These are phyloP conservation scores for Bipolaris sorokiniana DNA, from an alignment of 2,329 filamentous ascomycete species.

Conservation along the genomic window DNA sequence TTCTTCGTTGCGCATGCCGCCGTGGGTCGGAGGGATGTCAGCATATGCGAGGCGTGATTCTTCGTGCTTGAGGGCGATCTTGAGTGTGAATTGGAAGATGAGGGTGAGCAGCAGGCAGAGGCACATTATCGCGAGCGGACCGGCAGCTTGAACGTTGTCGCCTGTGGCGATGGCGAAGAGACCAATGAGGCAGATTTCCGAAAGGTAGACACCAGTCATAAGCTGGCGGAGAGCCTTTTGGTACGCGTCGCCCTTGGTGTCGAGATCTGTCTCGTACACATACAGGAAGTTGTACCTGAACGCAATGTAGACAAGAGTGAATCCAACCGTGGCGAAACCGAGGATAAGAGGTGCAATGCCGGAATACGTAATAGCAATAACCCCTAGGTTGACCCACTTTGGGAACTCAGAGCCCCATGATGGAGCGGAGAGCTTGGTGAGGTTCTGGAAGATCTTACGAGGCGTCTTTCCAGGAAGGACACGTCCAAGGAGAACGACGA, in stretches of 20 bases:
- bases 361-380: slow-evolving; percentile 55
- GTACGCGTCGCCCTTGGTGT: slow-evolving; percentile 56
- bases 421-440: slow-evolving; percentile 52
- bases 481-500: slow-evolving; percentile 83
- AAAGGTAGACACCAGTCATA: slow-evolving; percentile 56
- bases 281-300: slow-evolving; percentile 59
- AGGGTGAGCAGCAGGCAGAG: slow-evolving; percentile 50
- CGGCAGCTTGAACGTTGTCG: slow-evolving; percentile 43
- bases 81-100: slow-evolving; percentile 50
- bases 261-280: slow-evolving; percentile 54
- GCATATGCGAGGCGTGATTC: slow-evolving; percentile 41
- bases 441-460: slow-evolving; percentile 54
- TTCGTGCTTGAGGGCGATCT: slow-evolving; percentile 39
- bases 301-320: slow-evolving; percentile 54
- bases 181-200: slow-evolving; percentile 56
- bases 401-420: slow-evolving; percentile 56
- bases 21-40: slow-evolving; percentile 27
- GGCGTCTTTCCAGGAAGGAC: slow-evolving; percentile 55
- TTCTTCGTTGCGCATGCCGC: slow-evolving; percentile 31
- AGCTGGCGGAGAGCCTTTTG: slow-evolving; percentile 56
- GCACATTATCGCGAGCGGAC: slow-evolving; percentile 53
- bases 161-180: slow-evolving; percentile 53
- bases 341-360: slow-evolving; percentile 57
- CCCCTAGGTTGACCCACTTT: slow-evolving; percentile 55
- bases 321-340: slow-evolving; percentile 54